These are phyloP conservation scores for Claviceps capensis DNA, from an alignment of 2,329 filamentous ascomycete species.

Conservation along the genomic window DNA sequence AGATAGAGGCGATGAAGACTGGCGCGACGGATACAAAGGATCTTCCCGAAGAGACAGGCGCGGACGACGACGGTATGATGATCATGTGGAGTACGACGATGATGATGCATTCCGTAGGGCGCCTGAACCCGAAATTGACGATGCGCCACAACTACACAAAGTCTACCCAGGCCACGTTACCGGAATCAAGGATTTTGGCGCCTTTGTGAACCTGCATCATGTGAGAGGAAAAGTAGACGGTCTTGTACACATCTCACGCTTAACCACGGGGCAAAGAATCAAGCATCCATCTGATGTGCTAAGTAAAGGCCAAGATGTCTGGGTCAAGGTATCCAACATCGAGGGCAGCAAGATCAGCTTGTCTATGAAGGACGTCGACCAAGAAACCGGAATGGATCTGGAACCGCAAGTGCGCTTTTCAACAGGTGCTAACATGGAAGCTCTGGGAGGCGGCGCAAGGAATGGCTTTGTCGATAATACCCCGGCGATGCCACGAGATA, in stretches of 20 bases:
- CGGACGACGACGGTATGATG: conserved; percentile 25
- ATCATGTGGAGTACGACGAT: conserved; percentile 27
- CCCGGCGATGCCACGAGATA: conserved; percentile 23
- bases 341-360: conserved; percentile 71
- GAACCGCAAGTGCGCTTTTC: conserved; percentile 65
- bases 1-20: conserved; percentile 32
- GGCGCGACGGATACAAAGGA: conserved; percentile 21
- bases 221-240: conserved; percentile 84
- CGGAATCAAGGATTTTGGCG: conserved; percentile 88
- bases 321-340: conserved; percentile 83
- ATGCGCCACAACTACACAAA: conserved; percentile 69
- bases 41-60: conserved; percentile 18
- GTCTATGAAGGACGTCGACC: conserved; percentile 96
- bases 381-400: conserved; percentile 72
- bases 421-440: conserved; percentile 82
- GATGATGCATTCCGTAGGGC: conserved; percentile 48
- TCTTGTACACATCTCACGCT: conserved; percentile 82
- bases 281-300: conserved; percentile 87
- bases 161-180: conserved; percentile 84
- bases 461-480: conserved; percentile 40
- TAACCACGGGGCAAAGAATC: conserved; percentile 72
- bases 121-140: conserved; percentile 64
- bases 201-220: conserved; percentile 82
- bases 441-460: conserved; percentile 51
- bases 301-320: conserved; percentile 66